Evolutionary conservation across 345 rosid genomes (phyloP).

Genomic region (Erodium maritimum): DNA sequence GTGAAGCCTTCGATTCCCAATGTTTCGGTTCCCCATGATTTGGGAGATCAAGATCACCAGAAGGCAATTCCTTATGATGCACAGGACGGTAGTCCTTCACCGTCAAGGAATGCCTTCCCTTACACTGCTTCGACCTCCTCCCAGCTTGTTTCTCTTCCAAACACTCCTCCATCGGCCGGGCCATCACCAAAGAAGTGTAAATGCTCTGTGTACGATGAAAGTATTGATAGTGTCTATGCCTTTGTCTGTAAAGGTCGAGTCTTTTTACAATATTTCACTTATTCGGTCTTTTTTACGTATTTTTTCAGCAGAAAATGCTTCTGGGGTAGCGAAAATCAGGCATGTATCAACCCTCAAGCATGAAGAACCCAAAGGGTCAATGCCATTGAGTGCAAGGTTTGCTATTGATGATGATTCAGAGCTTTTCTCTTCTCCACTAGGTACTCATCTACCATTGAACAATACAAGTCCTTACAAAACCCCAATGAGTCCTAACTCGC

Average conservation of each 20-base stretch:
- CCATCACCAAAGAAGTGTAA: conserved; percentile 18
- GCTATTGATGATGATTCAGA: conserved; percentile 12
- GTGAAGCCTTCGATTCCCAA: conserved; percentile 12
- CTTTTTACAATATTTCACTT: background rate
- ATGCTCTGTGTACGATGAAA: conserved; percentile 2
- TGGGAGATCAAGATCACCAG: conserved; percentile 15
- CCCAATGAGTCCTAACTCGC: conserved; percentile 22
- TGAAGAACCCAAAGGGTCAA: conserved; percentile 20
- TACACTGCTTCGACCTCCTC: conserved; percentile 2
- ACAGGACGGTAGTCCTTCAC: conserved; percentile 24
- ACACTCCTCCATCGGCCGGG: conserved; percentile 3
- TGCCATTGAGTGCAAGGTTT: conserved; percentile 4
- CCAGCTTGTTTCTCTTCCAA: background rate
- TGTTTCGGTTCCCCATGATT: conserved; percentile 1
- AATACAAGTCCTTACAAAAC: conserved; percentile 19
- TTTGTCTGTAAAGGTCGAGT: background rate
- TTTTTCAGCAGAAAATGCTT: conserved; percentile 19
- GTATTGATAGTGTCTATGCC: background rate
- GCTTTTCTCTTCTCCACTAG: conserved; percentile 16
- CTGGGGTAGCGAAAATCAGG: conserved; percentile 11
- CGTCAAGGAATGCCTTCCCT: conserved; percentile 6
- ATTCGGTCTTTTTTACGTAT: background rate
- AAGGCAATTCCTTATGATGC: conserved; percentile 7
- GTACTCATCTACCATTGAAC: conserved; percentile 10
- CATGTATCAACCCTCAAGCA: conserved; percentile 17